phyloP scores from a whole-genome alignment of 2,329 filamentous ascomycete genomes.

The Rhynchosporium agropyri region DNA sequence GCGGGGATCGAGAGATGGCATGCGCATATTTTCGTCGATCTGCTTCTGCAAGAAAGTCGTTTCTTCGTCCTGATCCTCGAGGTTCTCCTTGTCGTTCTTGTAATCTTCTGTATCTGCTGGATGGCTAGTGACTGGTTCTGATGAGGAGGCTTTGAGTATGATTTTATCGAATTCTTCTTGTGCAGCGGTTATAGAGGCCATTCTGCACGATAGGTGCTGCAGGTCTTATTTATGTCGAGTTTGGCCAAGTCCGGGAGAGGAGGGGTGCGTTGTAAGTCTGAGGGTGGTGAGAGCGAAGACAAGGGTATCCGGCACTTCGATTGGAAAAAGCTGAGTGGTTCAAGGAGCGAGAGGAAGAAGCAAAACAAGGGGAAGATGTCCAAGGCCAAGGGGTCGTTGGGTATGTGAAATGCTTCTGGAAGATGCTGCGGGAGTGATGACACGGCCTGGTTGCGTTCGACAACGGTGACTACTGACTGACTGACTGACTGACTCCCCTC shows the following conservation, averaged over 20 bases:
- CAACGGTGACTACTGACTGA: not conserved
- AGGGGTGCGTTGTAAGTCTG: not conserved
- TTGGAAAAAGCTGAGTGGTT: not conserved
- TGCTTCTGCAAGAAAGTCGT: conserved; percentile 42
- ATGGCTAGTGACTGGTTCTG: conserved; percentile 30
- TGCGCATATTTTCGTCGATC: conserved; percentile 67
- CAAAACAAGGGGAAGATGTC: not conserved
- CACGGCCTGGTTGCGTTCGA: not conserved
- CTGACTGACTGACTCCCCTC: not conserved
- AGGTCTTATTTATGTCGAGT: conserved; percentile 28
- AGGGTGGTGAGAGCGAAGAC: not conserved
- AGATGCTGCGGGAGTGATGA: conserved; percentile 4
- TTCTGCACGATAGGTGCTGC: conserved; percentile 28
- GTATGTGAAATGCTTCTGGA: conserved; percentile 15
- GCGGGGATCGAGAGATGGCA: conserved; percentile 58
- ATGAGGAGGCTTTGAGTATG: conserved; percentile 56
- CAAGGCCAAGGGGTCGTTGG: not conserved
- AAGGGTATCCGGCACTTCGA: conserved; percentile 10
- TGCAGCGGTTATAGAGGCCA: conserved; percentile 54
- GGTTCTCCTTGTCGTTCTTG: conserved; percentile 52
- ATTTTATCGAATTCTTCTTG: conserved; percentile 69
- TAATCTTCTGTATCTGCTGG: conserved; percentile 64
- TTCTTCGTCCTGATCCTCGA: conserved; percentile 58
- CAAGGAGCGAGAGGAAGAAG: conserved; percentile 1
- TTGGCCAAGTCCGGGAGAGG: conserved; percentile 1